These are phyloP conservation scores for Aspergillus glaucus DNA, from an alignment of 2,329 filamentous ascomycete species.

Conservation along the genomic window DNA sequence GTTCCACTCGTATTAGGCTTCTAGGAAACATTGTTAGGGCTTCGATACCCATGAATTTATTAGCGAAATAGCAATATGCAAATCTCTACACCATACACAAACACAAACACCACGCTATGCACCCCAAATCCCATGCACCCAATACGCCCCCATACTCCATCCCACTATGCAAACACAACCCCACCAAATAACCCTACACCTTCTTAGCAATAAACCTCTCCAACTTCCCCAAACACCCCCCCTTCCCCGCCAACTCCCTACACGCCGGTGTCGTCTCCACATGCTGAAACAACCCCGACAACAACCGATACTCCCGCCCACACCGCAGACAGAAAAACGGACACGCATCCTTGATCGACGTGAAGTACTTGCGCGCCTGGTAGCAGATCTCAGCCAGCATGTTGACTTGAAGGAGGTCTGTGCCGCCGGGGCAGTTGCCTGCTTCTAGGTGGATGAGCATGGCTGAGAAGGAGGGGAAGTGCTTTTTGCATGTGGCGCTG, in stretches of 20 bases:
- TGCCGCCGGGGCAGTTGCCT: conserved; percentile 12
- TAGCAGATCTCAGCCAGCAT: not conserved
- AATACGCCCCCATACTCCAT: not conserved
- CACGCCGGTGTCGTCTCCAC: conserved; percentile 8
- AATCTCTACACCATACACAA: too few species aligned
- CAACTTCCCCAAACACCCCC: not conserved
- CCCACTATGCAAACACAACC: not conserved
- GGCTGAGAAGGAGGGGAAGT: conserved; percentile 15
- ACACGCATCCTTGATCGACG: not conserved
- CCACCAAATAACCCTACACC: not conserved
- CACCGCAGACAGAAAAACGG: conserved; percentile 14
- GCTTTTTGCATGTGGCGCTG: conserved; percentile 9
- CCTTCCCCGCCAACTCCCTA: not conserved
- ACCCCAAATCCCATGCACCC: not conserved
- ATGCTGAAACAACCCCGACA: conserved; percentile 18
- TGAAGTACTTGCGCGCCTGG: not conserved
- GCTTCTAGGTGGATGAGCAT: conserved; percentile 22
- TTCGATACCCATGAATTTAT: too few species aligned
- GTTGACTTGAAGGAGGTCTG: not conserved
- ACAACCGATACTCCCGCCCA: conserved; percentile 5
- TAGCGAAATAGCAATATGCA: too few species aligned
- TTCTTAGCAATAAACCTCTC: not conserved
- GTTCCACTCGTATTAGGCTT: not conserved
- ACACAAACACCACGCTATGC: too few species aligned
- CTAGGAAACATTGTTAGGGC: too few species aligned